A percentile compares a stretch with the other conserved stretches of the same genome.
Evolutionary conservation across 1,139 yeast genomes (phyloP).

Genomic region (Yamadazyma jaroonii): DNA sequence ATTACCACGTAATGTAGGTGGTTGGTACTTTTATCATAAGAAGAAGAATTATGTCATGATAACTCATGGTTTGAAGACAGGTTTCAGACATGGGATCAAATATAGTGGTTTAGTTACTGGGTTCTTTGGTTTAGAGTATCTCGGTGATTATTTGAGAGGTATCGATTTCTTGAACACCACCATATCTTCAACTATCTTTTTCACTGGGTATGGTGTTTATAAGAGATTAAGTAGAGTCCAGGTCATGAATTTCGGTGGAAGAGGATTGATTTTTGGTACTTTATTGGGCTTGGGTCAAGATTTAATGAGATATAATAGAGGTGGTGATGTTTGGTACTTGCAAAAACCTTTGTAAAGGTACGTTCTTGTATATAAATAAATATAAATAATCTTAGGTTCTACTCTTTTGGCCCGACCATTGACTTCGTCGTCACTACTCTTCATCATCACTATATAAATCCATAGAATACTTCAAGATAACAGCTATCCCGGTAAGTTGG

Average conservation of each 20-base stretch:
- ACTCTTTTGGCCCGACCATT: too few relatives aligned
- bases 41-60: constrained; percentile 77
- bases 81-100: constrained; percentile 42
- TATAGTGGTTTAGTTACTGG: constrained; percentile 46
- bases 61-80: constrained; percentile 48
- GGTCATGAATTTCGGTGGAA: constrained; percentile 43
- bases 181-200: constrained; percentile 48
- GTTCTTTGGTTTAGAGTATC: constrained; percentile 62
- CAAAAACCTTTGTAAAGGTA: constrained; percentile 1
- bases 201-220: constrained; percentile 49
- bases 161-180: constrained; percentile 64
- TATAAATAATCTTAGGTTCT: too few relatives aligned
- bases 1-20: constrained; percentile 73
- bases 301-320: constrained; percentile 51
- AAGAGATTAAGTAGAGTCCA: constrained; percentile 48
- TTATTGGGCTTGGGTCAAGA: constrained; percentile 67
- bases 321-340: constrained; percentile 64
- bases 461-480: constrained; percentile 79
- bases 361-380: not conserved
- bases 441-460: constrained; percentile 74
- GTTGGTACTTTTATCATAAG: constrained; percentile 89
- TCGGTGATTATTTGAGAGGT: constrained; percentile 50
- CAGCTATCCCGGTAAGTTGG: constrained; percentile 89
- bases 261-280: constrained; percentile 59
- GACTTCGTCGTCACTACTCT: too few relatives aligned